Evolutionary conservation across 257 asterid genomes (phyloP).

Genomic region (Solanum dulcamara): DNA sequence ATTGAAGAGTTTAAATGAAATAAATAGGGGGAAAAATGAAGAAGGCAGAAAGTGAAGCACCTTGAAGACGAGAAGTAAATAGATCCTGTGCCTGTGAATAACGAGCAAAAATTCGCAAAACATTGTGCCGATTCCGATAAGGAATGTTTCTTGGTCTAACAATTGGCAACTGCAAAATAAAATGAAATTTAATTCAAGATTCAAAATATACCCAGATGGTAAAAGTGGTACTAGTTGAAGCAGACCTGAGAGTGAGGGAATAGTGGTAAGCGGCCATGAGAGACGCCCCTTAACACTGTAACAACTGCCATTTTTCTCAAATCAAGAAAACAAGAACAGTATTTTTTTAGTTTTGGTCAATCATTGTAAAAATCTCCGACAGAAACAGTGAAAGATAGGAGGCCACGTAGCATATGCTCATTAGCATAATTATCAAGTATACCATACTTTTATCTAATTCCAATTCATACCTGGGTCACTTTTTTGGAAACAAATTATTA

Average conservation of each 20-base stretch:
- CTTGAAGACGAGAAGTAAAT: constrained; percentile 79
- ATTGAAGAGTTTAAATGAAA: neutral
- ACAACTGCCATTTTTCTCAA: constrained; percentile 38
- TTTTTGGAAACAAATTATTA: too few relatives aligned
- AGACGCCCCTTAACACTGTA: constrained; percentile 43
- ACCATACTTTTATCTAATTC: too few relatives aligned
- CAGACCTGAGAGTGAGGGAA: constrained; percentile 44
- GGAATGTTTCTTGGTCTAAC: constrained; percentile 19
- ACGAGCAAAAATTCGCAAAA: constrained; percentile 35
- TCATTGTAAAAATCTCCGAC: neutral
- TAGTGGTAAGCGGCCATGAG: constrained; percentile 33
- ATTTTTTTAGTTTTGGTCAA: neutral
- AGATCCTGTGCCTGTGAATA: constrained; percentile 71
- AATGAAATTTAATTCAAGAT: neutral
- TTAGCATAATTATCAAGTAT: too few relatives aligned
- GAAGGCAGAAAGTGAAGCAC: constrained; percentile 9
- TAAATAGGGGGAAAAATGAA: too few relatives aligned
- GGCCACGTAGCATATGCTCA: neutral
- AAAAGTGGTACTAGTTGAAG: neutral
- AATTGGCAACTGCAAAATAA: constrained; percentile 36
- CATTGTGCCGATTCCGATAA: constrained; percentile 5
- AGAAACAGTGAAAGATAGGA: neutral
- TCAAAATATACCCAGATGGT: neutral
- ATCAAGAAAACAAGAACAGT: neutral
- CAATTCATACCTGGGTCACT: too few relatives aligned